These are phyloP conservation scores for Naumovozyma castellii DNA, from an alignment of 805 yeast genomes.

Conservation along the genomic window DNA sequence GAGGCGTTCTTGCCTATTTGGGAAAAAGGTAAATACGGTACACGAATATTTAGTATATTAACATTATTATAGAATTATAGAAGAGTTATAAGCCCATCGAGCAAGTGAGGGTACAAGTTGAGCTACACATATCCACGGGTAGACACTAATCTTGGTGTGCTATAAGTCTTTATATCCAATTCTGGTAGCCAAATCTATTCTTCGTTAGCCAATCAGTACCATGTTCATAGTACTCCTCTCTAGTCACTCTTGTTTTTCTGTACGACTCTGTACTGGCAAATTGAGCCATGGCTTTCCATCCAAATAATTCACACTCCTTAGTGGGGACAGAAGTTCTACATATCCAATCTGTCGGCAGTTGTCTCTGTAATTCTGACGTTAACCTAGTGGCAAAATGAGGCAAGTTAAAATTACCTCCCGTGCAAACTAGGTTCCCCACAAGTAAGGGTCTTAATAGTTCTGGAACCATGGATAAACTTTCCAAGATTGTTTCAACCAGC, in stretches of 20 bases:
- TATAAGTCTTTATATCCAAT: constrained; percentile 18
- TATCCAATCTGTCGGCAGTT: constrained; percentile 62
- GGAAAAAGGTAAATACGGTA: background rate
- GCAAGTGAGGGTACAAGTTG: too few relatives aligned
- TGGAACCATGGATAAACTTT: constrained; percentile 61
- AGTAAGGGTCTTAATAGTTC: constrained; percentile 65
- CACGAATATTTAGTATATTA: too few relatives aligned
- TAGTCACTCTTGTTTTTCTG: constrained; percentile 50
- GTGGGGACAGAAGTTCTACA: constrained; percentile 36
- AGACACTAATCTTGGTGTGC: too few relatives aligned
- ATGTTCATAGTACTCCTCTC: constrained; percentile 76
- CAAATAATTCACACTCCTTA: constrained; percentile 34
- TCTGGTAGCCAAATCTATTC: constrained; percentile 35
- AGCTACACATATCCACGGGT: too few relatives aligned
- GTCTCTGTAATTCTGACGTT: constrained; percentile 50
- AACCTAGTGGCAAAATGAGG: constrained; percentile 60
- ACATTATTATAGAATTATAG: too few relatives aligned
- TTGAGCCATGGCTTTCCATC: constrained; percentile 49
- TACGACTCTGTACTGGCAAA: constrained; percentile 35
- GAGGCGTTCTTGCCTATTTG: background rate
- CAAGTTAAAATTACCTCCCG: constrained; percentile 75
- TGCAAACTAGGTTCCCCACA: constrained; percentile 65
- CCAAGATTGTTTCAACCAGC: constrained; percentile 57
- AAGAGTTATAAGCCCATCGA: too few relatives aligned
- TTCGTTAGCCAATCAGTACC: constrained; percentile 47